Conservation (phyloP, 805 yeast species). For the Yamadazyma tumulicola region DNA sequence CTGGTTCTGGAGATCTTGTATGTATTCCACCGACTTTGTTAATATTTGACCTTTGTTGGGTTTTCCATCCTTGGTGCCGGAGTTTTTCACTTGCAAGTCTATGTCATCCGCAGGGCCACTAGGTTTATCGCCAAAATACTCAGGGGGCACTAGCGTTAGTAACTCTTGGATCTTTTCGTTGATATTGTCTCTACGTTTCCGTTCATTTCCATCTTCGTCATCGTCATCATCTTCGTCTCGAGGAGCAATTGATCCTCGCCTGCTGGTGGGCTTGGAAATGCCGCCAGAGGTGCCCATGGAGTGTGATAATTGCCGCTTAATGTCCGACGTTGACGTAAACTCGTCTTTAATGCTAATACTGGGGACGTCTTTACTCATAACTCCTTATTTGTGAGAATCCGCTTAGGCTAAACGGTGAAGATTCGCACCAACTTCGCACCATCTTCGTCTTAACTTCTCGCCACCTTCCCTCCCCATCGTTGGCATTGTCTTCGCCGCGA, state of each 20-base stretch:
- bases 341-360: constrained; percentile 26
- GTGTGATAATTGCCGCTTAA: constrained; percentile 40
- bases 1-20: constrained; percentile 60
- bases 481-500: no score
- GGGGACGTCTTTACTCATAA: constrained; percentile 18
- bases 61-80: constrained; percentile 77
- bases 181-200: constrained; percentile 41
- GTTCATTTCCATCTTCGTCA: constrained; percentile 35
- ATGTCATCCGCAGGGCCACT: constrained; percentile 17
- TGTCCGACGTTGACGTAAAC: constrained; percentile 20
- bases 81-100: constrained; percentile 27
- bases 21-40: constrained; percentile 71
- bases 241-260: constrained; percentile 30
- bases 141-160: constrained; percentile 33
- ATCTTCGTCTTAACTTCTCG: no score
- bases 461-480: no score
- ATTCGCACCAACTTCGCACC: no score
- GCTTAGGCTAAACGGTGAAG: no score
- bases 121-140: constrained; percentile 29
- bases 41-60: constrained; percentile 83
- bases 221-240: constrained; percentile 21
- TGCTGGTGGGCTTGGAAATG: constrained; percentile 34
- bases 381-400: constrained; percentile 2
- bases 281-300: constrained; percentile 24
- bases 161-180: constrained; percentile 45